These are phyloP conservation scores for Fusarium redolens DNA, from an alignment of 2,329 filamentous ascomycete species.

Conservation along the genomic window DNA sequence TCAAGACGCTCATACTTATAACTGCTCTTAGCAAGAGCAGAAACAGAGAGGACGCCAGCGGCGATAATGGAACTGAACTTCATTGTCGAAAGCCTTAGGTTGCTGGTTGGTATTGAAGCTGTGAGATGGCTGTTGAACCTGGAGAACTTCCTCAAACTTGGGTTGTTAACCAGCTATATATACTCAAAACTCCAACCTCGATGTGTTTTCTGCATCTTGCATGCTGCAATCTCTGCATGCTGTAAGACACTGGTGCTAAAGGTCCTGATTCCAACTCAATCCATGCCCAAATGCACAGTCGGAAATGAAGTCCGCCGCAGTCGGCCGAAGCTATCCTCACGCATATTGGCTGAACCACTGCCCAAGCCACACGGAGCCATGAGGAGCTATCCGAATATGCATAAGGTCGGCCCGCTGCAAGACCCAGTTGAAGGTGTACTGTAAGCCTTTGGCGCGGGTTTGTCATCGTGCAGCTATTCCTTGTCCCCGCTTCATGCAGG, in stretches of 20 bases:
- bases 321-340: conserved; percentile 8
- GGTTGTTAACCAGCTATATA: conserved; percentile 1
- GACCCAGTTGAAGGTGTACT: neutral
- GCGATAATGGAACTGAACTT: conserved; percentile 35
- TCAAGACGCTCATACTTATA: conserved; percentile 44
- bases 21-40: conserved; percentile 21
- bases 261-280: neutral
- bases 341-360: neutral
- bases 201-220: neutral
- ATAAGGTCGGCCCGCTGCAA: neutral
- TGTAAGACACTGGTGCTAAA: neutral
- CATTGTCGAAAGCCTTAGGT: conserved; percentile 18
- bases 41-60: conserved; percentile 21
- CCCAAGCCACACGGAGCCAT: conserved; percentile 2
- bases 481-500: conserved; percentile 1
- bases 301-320: conserved; percentile 6
- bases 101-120: neutral
- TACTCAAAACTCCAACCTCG: neutral
- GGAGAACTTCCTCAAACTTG: neutral
- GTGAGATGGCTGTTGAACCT: conserved; percentile 19
- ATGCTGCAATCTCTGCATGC: neutral
- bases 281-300: conserved; percentile 14
- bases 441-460: conserved; percentile 22
- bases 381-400: conserved; percentile 7
- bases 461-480: conserved; percentile 24